Evolutionary conservation across 306 rosid species (phyloP).

Genomic region (Cicer pinnatifidum): DNA sequence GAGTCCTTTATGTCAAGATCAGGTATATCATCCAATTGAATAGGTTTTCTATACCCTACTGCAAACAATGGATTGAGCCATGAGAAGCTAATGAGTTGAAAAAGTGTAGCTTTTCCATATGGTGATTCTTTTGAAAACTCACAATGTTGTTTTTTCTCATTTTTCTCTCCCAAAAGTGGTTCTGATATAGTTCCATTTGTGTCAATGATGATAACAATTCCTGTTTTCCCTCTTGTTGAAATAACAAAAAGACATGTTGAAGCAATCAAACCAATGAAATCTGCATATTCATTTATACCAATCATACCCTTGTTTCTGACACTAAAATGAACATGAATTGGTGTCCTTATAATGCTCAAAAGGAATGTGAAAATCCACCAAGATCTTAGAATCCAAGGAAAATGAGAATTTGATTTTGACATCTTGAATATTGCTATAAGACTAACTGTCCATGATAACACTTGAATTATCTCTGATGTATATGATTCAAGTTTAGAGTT

Average conservation of each 20-base stretch:
- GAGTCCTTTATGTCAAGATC: slow-evolving; percentile 70
- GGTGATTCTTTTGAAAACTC: slow-evolving; percentile 53
- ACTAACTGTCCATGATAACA: slow-evolving; percentile 60
- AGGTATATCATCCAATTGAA: slow-evolving; percentile 72
- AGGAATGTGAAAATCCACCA: slow-evolving; percentile 85
- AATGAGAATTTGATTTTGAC: slow-evolving; percentile 47
- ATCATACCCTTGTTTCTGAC: slow-evolving; percentile 45
- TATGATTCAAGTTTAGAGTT: slow-evolving; percentile 44
- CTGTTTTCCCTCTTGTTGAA: slow-evolving; percentile 75
- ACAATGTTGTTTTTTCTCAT: slow-evolving; percentile 42
- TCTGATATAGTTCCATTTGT: slow-evolving; percentile 54
- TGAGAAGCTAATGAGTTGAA: slow-evolving; percentile 78
- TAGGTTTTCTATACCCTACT: slow-evolving; percentile 70
- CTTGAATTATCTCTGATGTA: slow-evolving; percentile 64
- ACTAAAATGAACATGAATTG: slow-evolving; percentile 51
- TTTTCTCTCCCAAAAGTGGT: slow-evolving; percentile 66
- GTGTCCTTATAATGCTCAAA: slow-evolving; percentile 49
- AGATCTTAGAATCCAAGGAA: slow-evolving; percentile 76
- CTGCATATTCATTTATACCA: slow-evolving; percentile 57
- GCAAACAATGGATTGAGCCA: slow-evolving; percentile 92
- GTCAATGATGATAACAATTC: slow-evolving; percentile 34
- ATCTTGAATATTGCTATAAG: slow-evolving; percentile 49
- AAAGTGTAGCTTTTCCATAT: slow-evolving; percentile 68
- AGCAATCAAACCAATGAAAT: slow-evolving; percentile 59
- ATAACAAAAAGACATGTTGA: slow-evolving; percentile 60